Conservation (phyloP, 768 basidiomycete species). For the Boletus rubroflammeus region DNA sequence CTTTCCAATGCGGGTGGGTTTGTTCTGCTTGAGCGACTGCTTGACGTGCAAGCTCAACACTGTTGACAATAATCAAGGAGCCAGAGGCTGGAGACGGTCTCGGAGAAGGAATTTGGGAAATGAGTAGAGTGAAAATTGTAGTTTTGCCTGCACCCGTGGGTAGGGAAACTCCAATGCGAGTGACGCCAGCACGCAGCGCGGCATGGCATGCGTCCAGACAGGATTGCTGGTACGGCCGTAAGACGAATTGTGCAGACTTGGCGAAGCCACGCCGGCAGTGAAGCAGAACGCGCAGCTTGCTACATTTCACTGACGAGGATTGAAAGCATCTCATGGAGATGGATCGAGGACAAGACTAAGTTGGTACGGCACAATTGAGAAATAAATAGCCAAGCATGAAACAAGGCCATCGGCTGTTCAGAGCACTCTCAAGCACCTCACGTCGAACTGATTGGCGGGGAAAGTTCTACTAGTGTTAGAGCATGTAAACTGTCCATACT, state of each 20-base stretch:
- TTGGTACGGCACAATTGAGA: no score
- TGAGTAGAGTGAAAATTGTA: conserved; percentile 82
- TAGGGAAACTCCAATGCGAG: conserved; percentile 78
- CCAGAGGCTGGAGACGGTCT: conserved; percentile 43
- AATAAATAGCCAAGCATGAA: neutral
- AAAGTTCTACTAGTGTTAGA: conserved; percentile 21
- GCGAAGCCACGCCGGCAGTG: conserved; percentile 7
- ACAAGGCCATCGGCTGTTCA: neutral
- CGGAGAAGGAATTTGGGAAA: conserved; percentile 58
- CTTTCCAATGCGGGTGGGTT: conserved; percentile 67
- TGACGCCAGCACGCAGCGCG: conserved; percentile 62
- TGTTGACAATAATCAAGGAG: conserved; percentile 84
- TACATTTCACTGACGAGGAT: neutral
- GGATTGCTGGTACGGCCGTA: conserved; percentile 87
- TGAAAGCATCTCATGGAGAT: conserved; percentile 14
- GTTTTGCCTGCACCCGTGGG: conserved; percentile 91
- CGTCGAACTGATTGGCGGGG: neutral
- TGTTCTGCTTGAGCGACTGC: conserved; percentile 67
- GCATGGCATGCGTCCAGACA: conserved; percentile 75
- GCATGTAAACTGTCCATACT: conserved; percentile 24
- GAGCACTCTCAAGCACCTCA: neutral
- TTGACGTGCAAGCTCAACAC: conserved; percentile 84
- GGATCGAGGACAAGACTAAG: neutral
- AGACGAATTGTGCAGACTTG: conserved; percentile 21
- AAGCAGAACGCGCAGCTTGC: neutral